Evolutionary conservation across 768 basidiomycete genomes (phyloP).

Genomic region (Serendipita sp.): DNA sequence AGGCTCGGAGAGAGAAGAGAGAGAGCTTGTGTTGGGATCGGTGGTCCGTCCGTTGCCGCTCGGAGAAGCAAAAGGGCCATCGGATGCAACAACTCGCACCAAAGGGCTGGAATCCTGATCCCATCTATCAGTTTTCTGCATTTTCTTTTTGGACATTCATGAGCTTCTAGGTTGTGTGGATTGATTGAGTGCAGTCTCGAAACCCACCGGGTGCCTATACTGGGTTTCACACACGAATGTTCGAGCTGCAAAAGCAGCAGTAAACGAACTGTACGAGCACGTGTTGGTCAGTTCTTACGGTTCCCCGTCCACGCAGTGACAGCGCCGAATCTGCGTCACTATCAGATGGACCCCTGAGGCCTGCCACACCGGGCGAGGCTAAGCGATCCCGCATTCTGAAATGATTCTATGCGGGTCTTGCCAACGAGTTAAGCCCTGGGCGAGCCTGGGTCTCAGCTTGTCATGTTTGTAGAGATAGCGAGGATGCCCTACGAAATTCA

Average conservation of each 20-base stretch:
- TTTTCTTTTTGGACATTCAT: too few species aligned
- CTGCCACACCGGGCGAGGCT: background rate
- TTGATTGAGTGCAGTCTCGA: too few species aligned
- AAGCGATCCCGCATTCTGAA: background rate
- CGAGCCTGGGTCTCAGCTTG: too few species aligned
- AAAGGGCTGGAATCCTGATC: background rate
- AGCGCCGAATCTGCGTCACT: conserved; percentile 4
- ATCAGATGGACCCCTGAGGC: background rate
- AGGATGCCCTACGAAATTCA: too few species aligned
- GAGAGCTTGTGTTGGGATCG: background rate
- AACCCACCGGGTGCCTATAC: too few species aligned
- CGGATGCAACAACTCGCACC: background rate
- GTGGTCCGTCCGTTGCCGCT: background rate
- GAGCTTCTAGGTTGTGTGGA: too few species aligned
- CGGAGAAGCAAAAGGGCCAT: background rate
- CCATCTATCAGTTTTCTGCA: too few species aligned
- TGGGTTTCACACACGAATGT: too few species aligned
- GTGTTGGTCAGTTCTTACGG: conserved; percentile 33
- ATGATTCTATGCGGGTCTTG: too few species aligned
- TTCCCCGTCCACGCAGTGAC: conserved; percentile 1
- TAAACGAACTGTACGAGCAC: conserved; percentile 51
- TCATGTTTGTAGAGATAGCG: too few species aligned
- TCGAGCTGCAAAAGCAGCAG: conserved; percentile 23
- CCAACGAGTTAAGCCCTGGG: too few species aligned
- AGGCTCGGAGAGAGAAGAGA: background rate